Evolutionary conservation across 2,329 filamentous ascomycete species (phyloP).

Genomic region (Cladosporium sp.): DNA sequence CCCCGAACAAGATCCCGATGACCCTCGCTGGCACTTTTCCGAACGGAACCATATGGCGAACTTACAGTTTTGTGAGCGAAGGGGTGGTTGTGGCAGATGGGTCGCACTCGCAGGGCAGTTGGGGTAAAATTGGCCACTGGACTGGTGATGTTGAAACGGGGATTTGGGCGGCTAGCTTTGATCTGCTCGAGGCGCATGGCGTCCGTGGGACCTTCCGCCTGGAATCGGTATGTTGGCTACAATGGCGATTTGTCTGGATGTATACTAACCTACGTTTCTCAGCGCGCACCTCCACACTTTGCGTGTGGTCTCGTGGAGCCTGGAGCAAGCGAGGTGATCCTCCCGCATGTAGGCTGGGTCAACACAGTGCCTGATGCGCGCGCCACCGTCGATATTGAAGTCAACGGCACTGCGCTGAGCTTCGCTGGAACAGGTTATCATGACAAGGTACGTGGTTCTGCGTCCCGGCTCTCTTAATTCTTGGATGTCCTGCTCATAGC

Average conservation of each 20-base stretch:
- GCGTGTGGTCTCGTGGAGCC: not conserved
- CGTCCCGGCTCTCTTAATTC: not conserved
- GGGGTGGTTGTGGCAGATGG: not conserved
- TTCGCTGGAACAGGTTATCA: constrained; percentile 47
- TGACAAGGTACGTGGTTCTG: constrained; percentile 37
- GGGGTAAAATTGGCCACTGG: not conserved
- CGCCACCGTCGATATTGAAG: constrained; percentile 34
- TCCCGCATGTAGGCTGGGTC: not conserved
- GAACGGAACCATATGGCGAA: not conserved
- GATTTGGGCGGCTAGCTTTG: not conserved
- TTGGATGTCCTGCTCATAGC: not conserved
- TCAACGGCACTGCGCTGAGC: constrained; percentile 34
- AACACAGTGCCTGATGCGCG: constrained; percentile 1
- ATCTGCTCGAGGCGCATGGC: not conserved
- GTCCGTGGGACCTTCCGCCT: not conserved
- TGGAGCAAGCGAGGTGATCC: not conserved
- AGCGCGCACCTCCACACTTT: not conserved
- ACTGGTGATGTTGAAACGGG: not conserved
- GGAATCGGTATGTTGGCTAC: not conserved
- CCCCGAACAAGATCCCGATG: constrained; percentile 33
- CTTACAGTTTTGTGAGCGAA: not conserved
- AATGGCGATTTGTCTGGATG: not conserved
- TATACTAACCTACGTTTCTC: not conserved
- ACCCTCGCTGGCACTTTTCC: not conserved
- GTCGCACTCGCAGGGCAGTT: not conserved